Base-by-base conservation (phyloP, 192 early-diverging fungal species). In the Backusella morwellensis region DNA sequence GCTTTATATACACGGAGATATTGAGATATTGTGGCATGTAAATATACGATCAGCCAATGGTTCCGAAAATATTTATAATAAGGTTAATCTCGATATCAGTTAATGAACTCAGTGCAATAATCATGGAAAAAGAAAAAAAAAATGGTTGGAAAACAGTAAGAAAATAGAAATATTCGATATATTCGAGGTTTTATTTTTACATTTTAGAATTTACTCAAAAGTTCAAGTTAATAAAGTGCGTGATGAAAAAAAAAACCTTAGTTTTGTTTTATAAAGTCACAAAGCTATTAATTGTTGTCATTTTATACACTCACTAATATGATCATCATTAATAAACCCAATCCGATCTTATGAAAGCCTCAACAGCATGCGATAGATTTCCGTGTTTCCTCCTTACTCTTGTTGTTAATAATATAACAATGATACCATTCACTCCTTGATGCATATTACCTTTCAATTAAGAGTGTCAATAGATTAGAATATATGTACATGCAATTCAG, bases 151-250 rank as follows among this genome's bases (percentile, higher is more conserved):
- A 40, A 40, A 40, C 8, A 40, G 38, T 40, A 40, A 40, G 38
- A 40, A 40, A 40, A 40, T 40, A 40, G 38, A 40, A 40, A 40
- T 12, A 40, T 40, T 40, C 38, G 8, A 40, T 36, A 36, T 40
- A 9, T 40, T 40, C 11, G 1, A 32, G 1, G 32, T 32, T 32
- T 32, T 2, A 32, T 32, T 32, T 32, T 32, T 32, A 32, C 2
- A 2, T 32, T 32, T 32, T 40, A 40, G 9, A 40, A 40, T 40
- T 11, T 40, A 77, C 47, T 38, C 69, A 38, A 69, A 71, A 44
- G 44, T 77, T 40, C 52, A 70, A 34, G 17, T 77, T n/a, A 63
- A 77, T 44, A 42, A 44, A 11, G 59, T 44, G 32, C 32, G 32
- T 32, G 32, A 32, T 32, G 1, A 32, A 32, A 21, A 66, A 66